Percentiles rank a stretch among this genome's conserved stretches.
These are phyloP conservation scores for Colletotrichum australisinense DNA, from an alignment of 2,329 filamentous ascomycete species.

Conservation along the genomic window DNA sequence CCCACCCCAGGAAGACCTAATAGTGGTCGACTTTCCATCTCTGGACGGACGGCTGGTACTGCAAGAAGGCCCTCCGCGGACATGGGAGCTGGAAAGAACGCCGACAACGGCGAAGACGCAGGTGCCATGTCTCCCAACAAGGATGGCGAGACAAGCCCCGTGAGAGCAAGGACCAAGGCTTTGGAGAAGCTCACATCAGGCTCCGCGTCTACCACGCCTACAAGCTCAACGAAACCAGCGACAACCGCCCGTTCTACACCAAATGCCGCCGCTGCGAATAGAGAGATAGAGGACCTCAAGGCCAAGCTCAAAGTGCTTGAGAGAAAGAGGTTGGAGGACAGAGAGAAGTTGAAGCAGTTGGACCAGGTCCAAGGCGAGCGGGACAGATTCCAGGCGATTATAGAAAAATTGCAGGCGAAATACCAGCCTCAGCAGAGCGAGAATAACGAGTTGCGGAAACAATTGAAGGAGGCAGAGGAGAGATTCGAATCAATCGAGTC, in stretches of 20 bases:
- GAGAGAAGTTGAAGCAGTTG: constrained; percentile 83
- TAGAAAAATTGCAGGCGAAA: constrained; percentile 91
- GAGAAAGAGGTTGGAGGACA: constrained; percentile 85
- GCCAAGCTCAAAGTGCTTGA: constrained; percentile 89
- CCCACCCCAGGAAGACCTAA: constrained; percentile 49
- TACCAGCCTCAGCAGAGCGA: constrained; percentile 88
- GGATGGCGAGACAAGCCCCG: constrained; percentile 64
- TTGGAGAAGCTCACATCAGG: constrained; percentile 62
- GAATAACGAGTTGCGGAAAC: constrained; percentile 78
- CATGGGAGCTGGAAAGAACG: constrained; percentile 54
- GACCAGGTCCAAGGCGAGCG: constrained; percentile 81
- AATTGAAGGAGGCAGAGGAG: constrained; percentile 80
- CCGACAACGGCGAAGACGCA: constrained; percentile 50
- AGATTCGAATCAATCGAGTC: constrained; percentile 77
- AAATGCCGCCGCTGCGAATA: constrained; percentile 61
- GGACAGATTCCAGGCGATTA: constrained; percentile 84
- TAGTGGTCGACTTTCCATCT: constrained; percentile 54
- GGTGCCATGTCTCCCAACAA: constrained; percentile 58
- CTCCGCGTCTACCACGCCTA: constrained; percentile 44
- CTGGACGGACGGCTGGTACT: constrained; percentile 47
- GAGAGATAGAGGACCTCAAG: constrained; percentile 88
- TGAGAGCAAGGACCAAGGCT: constrained; percentile 60
- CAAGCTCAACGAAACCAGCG: constrained; percentile 37
- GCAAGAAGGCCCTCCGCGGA: constrained; percentile 60
- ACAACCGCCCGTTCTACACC: constrained; percentile 47